Evolutionary conservation across 2,329 filamentous ascomycete genomes (phyloP).

Genomic region (Calonectria ilicicola): DNA sequence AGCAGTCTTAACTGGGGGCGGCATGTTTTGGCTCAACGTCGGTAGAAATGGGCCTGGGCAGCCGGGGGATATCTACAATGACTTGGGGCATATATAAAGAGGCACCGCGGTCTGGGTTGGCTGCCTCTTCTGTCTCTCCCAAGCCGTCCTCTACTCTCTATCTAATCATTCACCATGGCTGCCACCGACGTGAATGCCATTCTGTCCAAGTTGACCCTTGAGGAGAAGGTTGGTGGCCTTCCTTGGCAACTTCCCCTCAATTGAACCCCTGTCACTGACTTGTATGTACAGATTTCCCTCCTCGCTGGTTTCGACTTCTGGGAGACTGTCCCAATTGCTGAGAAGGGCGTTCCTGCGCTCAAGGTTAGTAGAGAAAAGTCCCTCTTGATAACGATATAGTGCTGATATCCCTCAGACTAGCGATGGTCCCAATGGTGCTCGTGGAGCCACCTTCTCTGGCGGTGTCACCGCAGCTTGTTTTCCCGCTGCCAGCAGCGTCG

Average conservation of each 20-base stretch:
- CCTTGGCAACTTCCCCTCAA: background rate
- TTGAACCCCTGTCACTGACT: background rate
- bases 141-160: background rate
- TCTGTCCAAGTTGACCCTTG: conserved; percentile 7
- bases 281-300: background rate
- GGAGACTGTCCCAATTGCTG: background rate
- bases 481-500: background rate
- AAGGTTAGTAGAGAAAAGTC: background rate
- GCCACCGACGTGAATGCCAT: background rate
- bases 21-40: conserved; percentile 1
- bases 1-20: background rate
- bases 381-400: background rate
- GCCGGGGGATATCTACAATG: background rate
- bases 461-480: background rate
- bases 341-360: conserved; percentile 3
- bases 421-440: background rate
- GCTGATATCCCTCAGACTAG: background rate
- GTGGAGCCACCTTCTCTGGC: background rate
- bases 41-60: background rate
- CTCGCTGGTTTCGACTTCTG: conserved; percentile 2
- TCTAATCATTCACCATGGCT: background rate
- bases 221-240: background rate
- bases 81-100: background rate
- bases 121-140: background rate
- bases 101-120: background rate